A percentile compares a stretch with the other conserved stretches of the same genome.
Conservation (phyloP, 352 stramenopile species). For the Globisporangium perplexum region DNA sequence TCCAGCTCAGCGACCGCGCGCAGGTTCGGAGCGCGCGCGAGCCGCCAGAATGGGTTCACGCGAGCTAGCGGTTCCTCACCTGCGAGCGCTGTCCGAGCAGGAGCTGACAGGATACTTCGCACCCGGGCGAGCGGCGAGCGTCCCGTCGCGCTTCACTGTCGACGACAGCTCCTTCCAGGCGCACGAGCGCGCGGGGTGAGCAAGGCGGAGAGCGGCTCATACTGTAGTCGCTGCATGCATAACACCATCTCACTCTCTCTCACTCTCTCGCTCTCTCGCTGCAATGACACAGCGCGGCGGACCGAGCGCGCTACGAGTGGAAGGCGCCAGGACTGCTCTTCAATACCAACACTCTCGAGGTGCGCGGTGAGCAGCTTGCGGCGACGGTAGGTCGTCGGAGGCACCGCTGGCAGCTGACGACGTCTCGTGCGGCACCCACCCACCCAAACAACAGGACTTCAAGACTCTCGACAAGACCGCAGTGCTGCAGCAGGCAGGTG, state of each 20-base stretch:
- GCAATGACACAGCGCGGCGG: constrained; percentile 16
- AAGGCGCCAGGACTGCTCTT: constrained; percentile 52
- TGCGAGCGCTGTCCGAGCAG: too few species aligned
- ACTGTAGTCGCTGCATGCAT: not conserved
- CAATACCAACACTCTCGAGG: constrained; percentile 88
- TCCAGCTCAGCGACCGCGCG: constrained; percentile 65
- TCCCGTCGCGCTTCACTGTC: constrained; percentile 66
- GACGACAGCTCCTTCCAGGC: constrained; percentile 63
- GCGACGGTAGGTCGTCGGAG: not conserved
- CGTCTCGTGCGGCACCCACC: too few species aligned
- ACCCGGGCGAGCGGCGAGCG: constrained; percentile 43
- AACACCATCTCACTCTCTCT: not conserved
- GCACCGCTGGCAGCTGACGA: too few species aligned
- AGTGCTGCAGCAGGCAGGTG: constrained; percentile 44
- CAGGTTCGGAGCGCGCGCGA: constrained; percentile 24
- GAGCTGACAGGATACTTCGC: constrained; percentile 60
- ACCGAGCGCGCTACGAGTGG: constrained; percentile 77
- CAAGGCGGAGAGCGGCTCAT: not conserved
- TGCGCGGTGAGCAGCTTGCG: constrained; percentile 11
- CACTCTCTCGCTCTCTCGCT: not conserved
- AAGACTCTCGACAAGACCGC: constrained; percentile 77
- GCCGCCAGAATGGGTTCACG: constrained; percentile 4
- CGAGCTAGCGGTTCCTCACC: too few species aligned
- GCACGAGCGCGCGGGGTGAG: not conserved
- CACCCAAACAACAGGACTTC: constrained; percentile 79